A percentile compares a stretch with the other conserved stretches of the same genome.
These are phyloP conservation scores for Colletotrichum filicis DNA, from an alignment of 2,329 filamentous ascomycete species.

Conservation along the genomic window DNA sequence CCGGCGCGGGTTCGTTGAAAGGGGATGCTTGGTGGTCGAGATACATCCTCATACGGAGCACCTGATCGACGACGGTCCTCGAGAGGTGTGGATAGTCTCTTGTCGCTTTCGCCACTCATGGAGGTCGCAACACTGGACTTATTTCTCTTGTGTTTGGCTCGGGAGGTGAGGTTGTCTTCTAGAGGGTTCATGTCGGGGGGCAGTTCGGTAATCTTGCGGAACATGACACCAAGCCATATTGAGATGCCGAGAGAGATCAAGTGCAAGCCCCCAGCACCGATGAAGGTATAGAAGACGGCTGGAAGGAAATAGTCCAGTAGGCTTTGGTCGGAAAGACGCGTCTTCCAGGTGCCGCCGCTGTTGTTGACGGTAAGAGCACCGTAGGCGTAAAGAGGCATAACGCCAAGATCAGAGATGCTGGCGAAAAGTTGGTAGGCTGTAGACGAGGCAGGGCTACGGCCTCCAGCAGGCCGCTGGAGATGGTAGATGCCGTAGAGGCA, in stretches of 20 bases:
- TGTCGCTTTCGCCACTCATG: slow-evolving; percentile 61
- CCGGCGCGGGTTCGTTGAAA: slow-evolving; percentile 82
- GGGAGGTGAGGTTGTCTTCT: slow-evolving; percentile 84
- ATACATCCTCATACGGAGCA: slow-evolving; percentile 55
- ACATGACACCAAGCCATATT: slow-evolving; percentile 80
- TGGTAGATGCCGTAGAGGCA: slow-evolving; percentile 85
- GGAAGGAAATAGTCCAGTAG: slow-evolving; percentile 71
- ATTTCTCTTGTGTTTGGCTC: slow-evolving; percentile 79
- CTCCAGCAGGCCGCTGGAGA: slow-evolving; percentile 75
- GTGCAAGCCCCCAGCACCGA: slow-evolving; percentile 75
- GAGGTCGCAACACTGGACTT: slow-evolving; percentile 65
- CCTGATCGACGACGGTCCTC: slow-evolving; percentile 56
- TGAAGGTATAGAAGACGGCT: slow-evolving; percentile 75
- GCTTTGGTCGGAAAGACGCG: slow-evolving; percentile 68
- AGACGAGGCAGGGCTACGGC: slow-evolving; percentile 81
- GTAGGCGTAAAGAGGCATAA: slow-evolving; percentile 67
- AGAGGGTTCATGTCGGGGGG: slow-evolving; percentile 97
- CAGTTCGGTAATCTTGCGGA: slow-evolving; percentile 82
- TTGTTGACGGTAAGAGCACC: slow-evolving; percentile 59
- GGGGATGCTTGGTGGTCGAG: slow-evolving; percentile 69
- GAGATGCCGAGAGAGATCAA: slow-evolving; percentile 76
- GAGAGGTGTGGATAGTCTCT: slow-evolving; percentile 64
- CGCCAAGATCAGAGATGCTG: slow-evolving; percentile 72
- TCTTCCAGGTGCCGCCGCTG: slow-evolving; percentile 69
- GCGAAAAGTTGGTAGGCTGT: slow-evolving; percentile 92